Conservation (phyloP, 108 stramenopile genomes). For the Cylindrotheca closterium region DNA sequence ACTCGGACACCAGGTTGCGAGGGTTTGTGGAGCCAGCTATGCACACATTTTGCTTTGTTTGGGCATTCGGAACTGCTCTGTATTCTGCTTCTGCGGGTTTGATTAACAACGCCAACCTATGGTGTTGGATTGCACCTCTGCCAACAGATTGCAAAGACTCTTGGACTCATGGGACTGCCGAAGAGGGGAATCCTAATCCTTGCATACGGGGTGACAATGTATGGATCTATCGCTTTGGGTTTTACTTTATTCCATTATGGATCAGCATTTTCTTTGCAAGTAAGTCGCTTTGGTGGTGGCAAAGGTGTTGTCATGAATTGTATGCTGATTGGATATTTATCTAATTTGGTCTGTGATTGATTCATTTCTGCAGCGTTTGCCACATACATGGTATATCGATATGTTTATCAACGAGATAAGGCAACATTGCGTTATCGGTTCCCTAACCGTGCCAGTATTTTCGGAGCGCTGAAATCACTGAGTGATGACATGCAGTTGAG, state of each 20-base stretch:
- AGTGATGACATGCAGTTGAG: no score
- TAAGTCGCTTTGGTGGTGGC: no score
- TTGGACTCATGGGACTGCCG: slow-evolving; percentile 3
- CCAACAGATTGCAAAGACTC: slow-evolving; percentile 27
- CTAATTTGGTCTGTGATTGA: no score
- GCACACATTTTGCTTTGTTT: slow-evolving; percentile 30
- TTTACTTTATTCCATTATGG: slow-evolving; percentile 4
- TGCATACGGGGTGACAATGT: slow-evolving; percentile 32
- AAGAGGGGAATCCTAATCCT: slow-evolving; percentile 19
- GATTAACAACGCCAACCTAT: slow-evolving; percentile 42
- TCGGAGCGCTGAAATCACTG: no score
- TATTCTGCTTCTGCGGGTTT: slow-evolving; percentile 23
- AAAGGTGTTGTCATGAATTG: no score
- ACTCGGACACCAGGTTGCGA: slow-evolving; percentile 23
- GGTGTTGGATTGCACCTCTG: slow-evolving; percentile 61
- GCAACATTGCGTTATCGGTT: no score
- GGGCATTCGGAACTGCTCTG: slow-evolving; percentile 12
- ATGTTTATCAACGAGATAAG: no score
- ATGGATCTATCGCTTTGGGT: slow-evolving; percentile 28
- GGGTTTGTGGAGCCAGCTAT: slow-evolving; percentile 30
- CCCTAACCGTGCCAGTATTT: background rate
- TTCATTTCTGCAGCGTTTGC: no score
- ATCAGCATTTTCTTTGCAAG: slow-evolving; percentile 2
- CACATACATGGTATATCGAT: no score
- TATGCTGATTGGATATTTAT: no score